Evolutionary conservation across 2,329 filamentous ascomycete species (phyloP), one percentile per base, ranked within the genome.

Genomic region (Microascus cirrosus): DNA sequence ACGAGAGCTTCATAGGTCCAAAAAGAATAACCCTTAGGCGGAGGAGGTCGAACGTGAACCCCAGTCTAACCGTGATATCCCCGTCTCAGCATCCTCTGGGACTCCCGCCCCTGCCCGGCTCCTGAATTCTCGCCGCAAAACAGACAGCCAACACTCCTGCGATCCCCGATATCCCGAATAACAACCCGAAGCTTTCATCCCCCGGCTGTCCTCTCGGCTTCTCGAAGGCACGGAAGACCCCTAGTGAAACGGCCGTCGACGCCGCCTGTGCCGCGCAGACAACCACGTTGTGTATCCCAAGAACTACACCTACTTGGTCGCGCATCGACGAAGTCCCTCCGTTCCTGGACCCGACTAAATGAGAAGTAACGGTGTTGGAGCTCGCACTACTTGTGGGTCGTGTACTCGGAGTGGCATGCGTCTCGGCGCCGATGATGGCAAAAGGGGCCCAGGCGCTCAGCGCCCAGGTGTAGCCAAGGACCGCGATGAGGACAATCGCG

Each of bases 231-330:
- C 84, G 86, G 75, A 97, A 97, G 61, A 97, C 88, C 60, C 87
- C 76, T 66, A 87, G 91, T 60, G 89, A 93, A 25, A 88, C 84
- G 32, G 96, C 74, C 6, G 91, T 96, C 12, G 93, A 91, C 58
- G 96, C 80, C 60, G 96, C 92, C 69, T 97, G 93, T 1, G 93
- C 93, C 5, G 90, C 85, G 1, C 92, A 90, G 63, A 97, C 89
- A 18, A 92, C 87, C 73, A 97, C 93, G 70, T 97, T 97, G 76
- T 97, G 93, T 58, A 97, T 91, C 10, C 93, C 93, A 2, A 97
- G 80, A 52, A 97, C 90, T 48, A 96, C 88, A 50, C 93, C 91
- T 4, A 91, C 90, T 68, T 94, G 87, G 65, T 92, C 88, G 54
- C 25, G 5, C 57, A 20, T 28, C 39, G 24, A 28, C 10, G 22